phyloP scores from a whole-genome alignment of 192 early-diverging fungal genomes.

The Mycoemilia scoparia region DNA sequence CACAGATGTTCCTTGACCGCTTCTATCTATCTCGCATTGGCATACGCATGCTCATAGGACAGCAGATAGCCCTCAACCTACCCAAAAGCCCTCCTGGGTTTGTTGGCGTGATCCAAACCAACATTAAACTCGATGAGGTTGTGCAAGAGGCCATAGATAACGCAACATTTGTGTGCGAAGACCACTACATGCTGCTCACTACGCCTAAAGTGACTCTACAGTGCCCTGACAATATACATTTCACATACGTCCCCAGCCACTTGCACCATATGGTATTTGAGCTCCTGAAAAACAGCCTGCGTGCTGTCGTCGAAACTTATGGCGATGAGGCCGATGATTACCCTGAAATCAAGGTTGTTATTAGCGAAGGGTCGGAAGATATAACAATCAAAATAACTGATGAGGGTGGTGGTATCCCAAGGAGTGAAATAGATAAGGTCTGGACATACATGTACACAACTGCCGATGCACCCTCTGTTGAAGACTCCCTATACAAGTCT shows the following conservation, averaged over 20 bases:
- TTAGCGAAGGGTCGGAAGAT: constrained; percentile 76
- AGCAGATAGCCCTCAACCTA: constrained; percentile 54
- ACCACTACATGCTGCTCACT: constrained; percentile 70
- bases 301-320: constrained; percentile 83
- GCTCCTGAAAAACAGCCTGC: constrained; percentile 88
- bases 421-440: constrained; percentile 70
- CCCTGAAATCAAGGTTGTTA: constrained; percentile 87
- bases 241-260: constrained; percentile 92
- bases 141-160: constrained; percentile 79
- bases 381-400: constrained; percentile 94
- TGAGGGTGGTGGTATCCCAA: constrained; percentile 84
- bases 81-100: constrained; percentile 43
- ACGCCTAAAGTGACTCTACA: constrained; percentile 62
- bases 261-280: constrained; percentile 97
- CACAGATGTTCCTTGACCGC: constrained; percentile 82
- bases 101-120: constrained; percentile 89
- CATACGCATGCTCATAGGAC: constrained; percentile 93
- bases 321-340: constrained; percentile 69
- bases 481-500: constrained; percentile 49
- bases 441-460: constrained; percentile 94
- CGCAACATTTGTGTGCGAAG: constrained; percentile 76
- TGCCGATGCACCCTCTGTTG: constrained; percentile 47
- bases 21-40: constrained; percentile 97
- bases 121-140: constrained; percentile 61
- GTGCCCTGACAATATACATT: constrained; percentile 61